phyloP scores from a whole-genome alignment of 2,329 filamentous ascomycete genomes.

The Fusarium sp. region DNA sequence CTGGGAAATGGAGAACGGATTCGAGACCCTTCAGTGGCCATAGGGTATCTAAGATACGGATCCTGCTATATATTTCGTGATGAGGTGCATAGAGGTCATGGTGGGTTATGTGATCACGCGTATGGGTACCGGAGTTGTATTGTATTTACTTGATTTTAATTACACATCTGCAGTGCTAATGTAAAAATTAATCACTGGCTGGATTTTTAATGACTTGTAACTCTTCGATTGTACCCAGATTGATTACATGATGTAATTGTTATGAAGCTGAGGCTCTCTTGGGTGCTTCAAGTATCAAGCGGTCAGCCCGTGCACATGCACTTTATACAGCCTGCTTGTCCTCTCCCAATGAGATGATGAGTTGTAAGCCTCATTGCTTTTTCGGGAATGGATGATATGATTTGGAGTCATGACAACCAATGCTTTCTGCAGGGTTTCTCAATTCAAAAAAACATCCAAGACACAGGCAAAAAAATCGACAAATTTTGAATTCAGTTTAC shows the following conservation, averaged over 20 bases:
- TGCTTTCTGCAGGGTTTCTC: neutral
- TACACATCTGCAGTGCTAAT: neutral
- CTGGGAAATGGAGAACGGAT: neutral
- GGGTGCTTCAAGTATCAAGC: neutral
- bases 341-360: neutral
- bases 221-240: too few species aligned
- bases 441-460: neutral
- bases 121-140: neutral
- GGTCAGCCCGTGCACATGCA: neutral
- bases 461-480: neutral
- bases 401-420: neutral
- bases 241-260: neutral
- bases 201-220: neutral
- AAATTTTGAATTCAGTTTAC: neutral
- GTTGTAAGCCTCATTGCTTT: neutral
- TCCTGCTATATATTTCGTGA: fast-evolving
- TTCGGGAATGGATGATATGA: neutral
- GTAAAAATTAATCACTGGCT: neutral
- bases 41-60: fast-evolving
- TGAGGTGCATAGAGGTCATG: neutral
- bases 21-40: too few species aligned
- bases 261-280: neutral
- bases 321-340: neutral
- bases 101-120: fast-evolving
- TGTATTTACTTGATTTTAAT: neutral